Evolutionary conservation across 441 rosid species (phyloP).

Genomic region (Erodium texanum): DNA sequence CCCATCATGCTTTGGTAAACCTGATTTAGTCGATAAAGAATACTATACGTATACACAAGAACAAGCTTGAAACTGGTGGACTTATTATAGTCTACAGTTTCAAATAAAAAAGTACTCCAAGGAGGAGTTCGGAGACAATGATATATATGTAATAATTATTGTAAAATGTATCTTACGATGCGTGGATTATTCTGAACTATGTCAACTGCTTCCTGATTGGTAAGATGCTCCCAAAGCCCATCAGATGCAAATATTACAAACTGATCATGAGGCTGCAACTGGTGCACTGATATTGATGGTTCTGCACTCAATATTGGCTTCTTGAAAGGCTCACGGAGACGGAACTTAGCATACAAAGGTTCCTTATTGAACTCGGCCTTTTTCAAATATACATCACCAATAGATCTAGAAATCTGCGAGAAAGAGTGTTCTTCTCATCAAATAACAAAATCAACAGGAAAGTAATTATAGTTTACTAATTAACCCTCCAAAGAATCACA

Average conservation of each 20-base stretch:
- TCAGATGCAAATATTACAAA: slow-evolving; percentile 85
- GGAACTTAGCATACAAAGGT: slow-evolving; percentile 59
- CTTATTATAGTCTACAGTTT: too few relatives aligned
- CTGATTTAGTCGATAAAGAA: too few relatives aligned
- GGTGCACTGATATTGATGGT: slow-evolving; percentile 58
- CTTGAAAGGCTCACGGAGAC: slow-evolving; percentile 61
- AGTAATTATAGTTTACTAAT: too few relatives aligned
- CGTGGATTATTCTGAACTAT: slow-evolving; percentile 61
- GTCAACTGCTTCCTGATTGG: slow-evolving; percentile 89
- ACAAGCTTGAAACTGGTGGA: too few relatives aligned
- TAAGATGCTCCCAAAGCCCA: slow-evolving; percentile 95
- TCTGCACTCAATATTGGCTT: slow-evolving; percentile 76
- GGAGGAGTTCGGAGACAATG: too few relatives aligned
- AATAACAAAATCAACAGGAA: too few relatives aligned
- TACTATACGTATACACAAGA: too few relatives aligned
- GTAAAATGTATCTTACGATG: slow-evolving; percentile 34
- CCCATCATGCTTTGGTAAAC: too few relatives aligned
- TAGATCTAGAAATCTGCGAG: slow-evolving; percentile 73
- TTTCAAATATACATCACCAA: slow-evolving; percentile 86
- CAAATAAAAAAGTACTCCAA: too few relatives aligned
- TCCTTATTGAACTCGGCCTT: slow-evolving; percentile 85
- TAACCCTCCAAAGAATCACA: too few relatives aligned
- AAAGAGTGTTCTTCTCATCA: background rate
- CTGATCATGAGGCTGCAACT: slow-evolving; percentile 57
- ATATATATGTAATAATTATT: too few relatives aligned